Evolutionary conservation across 495 filamentous ascomycete species (phyloP).

Genomic region (Hypoxylon intermedium): DNA sequence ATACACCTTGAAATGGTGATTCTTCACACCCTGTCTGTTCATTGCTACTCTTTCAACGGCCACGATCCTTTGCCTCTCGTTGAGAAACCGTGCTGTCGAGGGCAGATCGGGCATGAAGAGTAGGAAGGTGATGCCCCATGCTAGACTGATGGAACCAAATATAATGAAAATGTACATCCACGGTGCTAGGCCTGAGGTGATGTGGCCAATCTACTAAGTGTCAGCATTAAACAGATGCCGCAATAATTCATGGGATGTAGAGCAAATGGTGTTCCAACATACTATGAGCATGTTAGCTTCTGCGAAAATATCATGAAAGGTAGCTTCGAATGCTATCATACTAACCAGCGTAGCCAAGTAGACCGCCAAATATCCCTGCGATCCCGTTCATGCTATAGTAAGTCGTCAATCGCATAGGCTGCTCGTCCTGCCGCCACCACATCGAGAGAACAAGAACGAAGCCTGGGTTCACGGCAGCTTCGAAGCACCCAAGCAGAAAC

Average conservation of each 20-base stretch:
- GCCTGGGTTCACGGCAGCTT: slow-evolving; percentile 63
- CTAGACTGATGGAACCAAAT: slow-evolving; percentile 57
- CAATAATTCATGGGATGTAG: not conserved
- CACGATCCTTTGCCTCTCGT: slow-evolving; percentile 54
- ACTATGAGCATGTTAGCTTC: slow-evolving; percentile 15
- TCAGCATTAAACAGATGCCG: not conserved
- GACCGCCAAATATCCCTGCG: slow-evolving; percentile 61
- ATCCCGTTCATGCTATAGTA: slow-evolving; percentile 66
- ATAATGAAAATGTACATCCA: slow-evolving; percentile 61
- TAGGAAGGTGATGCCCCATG: slow-evolving; percentile 62
- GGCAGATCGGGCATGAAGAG: slow-evolving; percentile 66
- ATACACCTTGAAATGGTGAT: slow-evolving; percentile 57
- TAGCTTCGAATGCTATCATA: not conserved
- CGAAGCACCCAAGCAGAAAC: slow-evolving; percentile 62
- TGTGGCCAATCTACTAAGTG: slow-evolving; percentile 49
- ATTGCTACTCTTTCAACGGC: slow-evolving; percentile 61
- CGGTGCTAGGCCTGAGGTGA: slow-evolving; percentile 46
- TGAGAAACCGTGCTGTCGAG: slow-evolving; percentile 61
- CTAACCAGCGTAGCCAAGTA: slow-evolving; percentile 59
- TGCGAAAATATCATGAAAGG: not conserved
- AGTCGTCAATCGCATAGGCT: slow-evolving; percentile 60
- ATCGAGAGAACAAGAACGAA: slow-evolving; percentile 65
- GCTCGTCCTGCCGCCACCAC: slow-evolving; percentile 63
- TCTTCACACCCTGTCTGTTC: slow-evolving; percentile 68
- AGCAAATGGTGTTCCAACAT: not conserved